Base-by-base conservation (phyloP, 495 filamentous ascomycete genomes). In the Aspergillus hancockii region DNA sequence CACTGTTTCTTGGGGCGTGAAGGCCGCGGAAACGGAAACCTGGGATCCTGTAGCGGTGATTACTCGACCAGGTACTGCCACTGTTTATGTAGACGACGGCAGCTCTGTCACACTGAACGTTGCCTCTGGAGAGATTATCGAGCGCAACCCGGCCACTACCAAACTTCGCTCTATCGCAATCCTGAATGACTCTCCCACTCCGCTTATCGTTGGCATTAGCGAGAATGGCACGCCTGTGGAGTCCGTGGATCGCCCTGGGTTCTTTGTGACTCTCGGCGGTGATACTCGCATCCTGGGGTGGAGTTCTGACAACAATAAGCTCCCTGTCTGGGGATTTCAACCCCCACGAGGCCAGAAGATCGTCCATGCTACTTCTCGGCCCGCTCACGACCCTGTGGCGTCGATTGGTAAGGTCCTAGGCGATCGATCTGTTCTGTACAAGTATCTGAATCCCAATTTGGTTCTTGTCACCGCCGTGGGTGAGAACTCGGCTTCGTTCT, bases 361-460 rank as follows among this genome's bases (percentile, higher is more conserved):
- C 52, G 74, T 86, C 40, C 75, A 79, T 34, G 80, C 93, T 30
- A 86, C 84, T 14, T 73, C 86, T 25, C 82, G 90, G 31, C 87
- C 91, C 14, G 63, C 80, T 8, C 88, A 94, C 63, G 93, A 98
- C 60, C 91, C 91, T 4, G 87, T 97, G 45, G 93, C 95, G 10
- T 97, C 94, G 0, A 97, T 99, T 57, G 94, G 95, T 47, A 89
- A 90, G 58, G 94, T 96, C 19, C 84, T 98, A 32, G 92, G 91
- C 52, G 87, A 98, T 65, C 87, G 94, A 19, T 88, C 87, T 1
- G 94, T 99, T 41, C 81, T 96, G 59, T 99, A 98, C 83, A 99
- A 99, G 76, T 97, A 97, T 70, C 77, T 99, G 23, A 94, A 92
- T 74, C 88, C 90, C 1, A 97, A 98, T 72, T 79, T 93, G 6